Evolutionary conservation across 1,284 basidiomycete species (phyloP).

Genomic region (Irpex lacteus): DNA sequence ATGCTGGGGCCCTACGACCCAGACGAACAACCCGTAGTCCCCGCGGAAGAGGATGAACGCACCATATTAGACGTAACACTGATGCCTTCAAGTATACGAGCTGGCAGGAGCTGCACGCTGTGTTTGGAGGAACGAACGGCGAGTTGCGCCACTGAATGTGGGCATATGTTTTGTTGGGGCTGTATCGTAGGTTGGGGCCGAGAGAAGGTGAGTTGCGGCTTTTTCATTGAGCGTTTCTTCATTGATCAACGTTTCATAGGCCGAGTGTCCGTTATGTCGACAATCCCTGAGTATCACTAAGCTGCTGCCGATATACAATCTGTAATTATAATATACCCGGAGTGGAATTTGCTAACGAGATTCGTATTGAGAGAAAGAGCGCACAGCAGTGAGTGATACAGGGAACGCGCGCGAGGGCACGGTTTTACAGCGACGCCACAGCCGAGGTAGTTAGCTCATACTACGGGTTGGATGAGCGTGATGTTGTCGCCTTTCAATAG

Average conservation of each 20-base stretch:
- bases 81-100: conserved; percentile 51
- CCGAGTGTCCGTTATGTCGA: conserved; percentile 86
- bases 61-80: conserved; percentile 59
- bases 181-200: conserved; percentile 88
- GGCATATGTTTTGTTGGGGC: conserved; percentile 92
- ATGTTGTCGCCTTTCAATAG: conserved; percentile 96
- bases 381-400: conserved; percentile 23
- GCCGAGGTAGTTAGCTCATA: conserved; percentile 19
- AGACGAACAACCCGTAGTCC: conserved; percentile 49
- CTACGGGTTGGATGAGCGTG: conserved; percentile 84
- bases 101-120: conserved; percentile 77
- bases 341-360: not conserved
- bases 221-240: not conserved
- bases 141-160: conserved; percentile 88
- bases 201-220: conserved; percentile 64
- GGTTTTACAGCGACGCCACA: conserved; percentile 19
- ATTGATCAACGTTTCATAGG: conserved; percentile 35
- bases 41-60: conserved; percentile 65
- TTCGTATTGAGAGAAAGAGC: conserved; percentile 12
- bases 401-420: conserved; percentile 17
- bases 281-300: conserved; percentile 74
- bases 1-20: conserved; percentile 53
- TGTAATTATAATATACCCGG: conserved; percentile 38
- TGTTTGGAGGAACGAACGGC: conserved; percentile 82
- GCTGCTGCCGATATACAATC: conserved; percentile 81